Conservation (phyloP, 2,329 filamentous ascomycete species). For the Aspergillus pseudotamarii region DNA sequence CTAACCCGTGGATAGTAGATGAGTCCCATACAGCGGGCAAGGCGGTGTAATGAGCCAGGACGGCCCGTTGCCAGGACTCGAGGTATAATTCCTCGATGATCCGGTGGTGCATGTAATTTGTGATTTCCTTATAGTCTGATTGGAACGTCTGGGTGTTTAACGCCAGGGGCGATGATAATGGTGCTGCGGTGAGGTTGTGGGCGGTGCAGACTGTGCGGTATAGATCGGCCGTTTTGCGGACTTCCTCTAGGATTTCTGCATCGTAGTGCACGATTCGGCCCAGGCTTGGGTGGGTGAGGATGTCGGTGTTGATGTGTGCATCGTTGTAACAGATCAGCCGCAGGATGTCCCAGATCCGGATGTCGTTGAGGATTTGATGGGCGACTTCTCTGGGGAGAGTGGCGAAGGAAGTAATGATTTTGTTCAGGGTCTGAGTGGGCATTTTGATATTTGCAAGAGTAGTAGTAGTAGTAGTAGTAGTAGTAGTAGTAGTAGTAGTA, state of each 20-base stretch:
- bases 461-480: no score
- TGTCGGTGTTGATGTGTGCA: slow-evolving; percentile 8
- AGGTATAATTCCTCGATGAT: not conserved
- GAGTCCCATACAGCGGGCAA: not conserved
- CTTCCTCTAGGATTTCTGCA: not conserved
- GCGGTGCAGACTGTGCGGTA: not conserved
- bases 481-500: no score
- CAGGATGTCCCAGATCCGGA: slow-evolving; percentile 23
- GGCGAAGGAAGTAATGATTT: slow-evolving; percentile 11
- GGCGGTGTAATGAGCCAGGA: not conserved
- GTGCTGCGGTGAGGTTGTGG: not conserved
- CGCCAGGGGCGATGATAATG: not conserved
- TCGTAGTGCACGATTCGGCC: no score
- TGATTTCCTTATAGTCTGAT: not conserved
- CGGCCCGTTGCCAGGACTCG: not conserved
- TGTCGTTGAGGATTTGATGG: slow-evolving; percentile 25
- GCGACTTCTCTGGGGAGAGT: slow-evolving; percentile 22
- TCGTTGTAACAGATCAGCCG: slow-evolving; percentile 15
- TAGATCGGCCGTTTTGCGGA: not conserved
- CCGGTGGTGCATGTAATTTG: not conserved
- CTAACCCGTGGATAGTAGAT: not conserved
- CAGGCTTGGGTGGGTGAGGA: slow-evolving; percentile 12
- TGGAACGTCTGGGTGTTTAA: not conserved
- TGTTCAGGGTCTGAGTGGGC: not conserved
- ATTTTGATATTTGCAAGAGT: no score